Evolutionary conservation across 2,329 filamentous ascomycete genomes (phyloP).

Genomic region (Microsporum ferrugineum): DNA sequence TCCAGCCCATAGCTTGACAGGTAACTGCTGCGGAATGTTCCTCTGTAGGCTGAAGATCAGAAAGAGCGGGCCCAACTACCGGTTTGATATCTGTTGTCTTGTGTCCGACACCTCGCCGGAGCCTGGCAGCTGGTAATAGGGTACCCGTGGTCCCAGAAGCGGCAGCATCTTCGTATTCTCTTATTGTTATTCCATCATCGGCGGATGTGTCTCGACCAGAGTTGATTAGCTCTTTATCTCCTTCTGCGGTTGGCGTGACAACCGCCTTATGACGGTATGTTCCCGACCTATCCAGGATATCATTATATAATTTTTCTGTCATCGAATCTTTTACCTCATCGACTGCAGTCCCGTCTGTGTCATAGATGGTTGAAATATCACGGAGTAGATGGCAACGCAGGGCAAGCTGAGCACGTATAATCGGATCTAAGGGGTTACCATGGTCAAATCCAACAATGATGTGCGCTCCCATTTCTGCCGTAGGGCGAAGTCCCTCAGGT

Average conservation of each 20-base stretch:
- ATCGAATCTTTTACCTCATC: constrained; percentile 66
- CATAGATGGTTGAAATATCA: constrained; percentile 77
- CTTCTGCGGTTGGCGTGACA: constrained; percentile 61
- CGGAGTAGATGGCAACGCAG: constrained; percentile 74
- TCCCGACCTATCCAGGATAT: constrained; percentile 83
- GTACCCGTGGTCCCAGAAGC: constrained; percentile 44
- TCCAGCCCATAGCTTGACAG: constrained; percentile 73
- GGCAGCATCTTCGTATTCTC: constrained; percentile 58
- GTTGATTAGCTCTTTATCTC: constrained; percentile 70
- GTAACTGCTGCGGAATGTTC: constrained; percentile 65
- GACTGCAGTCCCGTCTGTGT: constrained; percentile 52
- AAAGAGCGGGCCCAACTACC: constrained; percentile 35
- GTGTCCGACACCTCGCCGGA: constrained; percentile 36
- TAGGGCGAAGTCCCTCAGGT: constrained; percentile 51
- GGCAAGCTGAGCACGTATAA: constrained; percentile 81
- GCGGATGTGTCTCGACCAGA: constrained; percentile 65
- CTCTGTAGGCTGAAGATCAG: constrained; percentile 53
- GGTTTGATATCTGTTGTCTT: constrained; percentile 43
- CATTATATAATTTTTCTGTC: constrained; percentile 87
- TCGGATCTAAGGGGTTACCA: constrained; percentile 83
- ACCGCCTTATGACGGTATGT: constrained; percentile 73
- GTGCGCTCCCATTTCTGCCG: constrained; percentile 94
- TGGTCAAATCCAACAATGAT: constrained; percentile 95
- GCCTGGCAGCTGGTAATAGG: constrained; percentile 33
- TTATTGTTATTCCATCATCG: constrained; percentile 60